Conservation (phyloP, 2,329 filamentous ascomycete species). For the Allantophomopsis lycopodina region DNA sequence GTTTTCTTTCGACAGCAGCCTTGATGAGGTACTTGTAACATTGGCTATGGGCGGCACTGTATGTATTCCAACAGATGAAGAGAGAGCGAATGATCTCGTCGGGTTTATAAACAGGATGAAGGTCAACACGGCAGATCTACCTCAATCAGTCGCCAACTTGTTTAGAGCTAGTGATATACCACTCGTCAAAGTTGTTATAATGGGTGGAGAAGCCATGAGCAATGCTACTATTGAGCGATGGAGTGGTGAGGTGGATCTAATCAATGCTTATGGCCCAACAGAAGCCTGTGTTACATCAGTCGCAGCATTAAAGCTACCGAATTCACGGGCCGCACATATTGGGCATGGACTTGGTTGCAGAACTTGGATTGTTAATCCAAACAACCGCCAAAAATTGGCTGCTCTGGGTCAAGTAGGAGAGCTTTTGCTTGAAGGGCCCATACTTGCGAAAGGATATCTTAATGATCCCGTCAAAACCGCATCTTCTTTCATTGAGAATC, state of each 20-base stretch:
- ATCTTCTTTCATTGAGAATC: constrained; percentile 5
- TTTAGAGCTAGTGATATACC: constrained; percentile 18
- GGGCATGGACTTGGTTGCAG: not conserved
- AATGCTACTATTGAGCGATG: not conserved
- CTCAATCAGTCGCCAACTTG: constrained; percentile 3
- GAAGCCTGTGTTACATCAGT: too few species aligned
- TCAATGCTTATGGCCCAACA: not conserved
- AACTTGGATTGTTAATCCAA: not conserved
- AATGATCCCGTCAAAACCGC: constrained; percentile 1
- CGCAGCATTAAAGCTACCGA: too few species aligned
- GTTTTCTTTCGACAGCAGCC: not conserved
- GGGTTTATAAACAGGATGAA: not conserved
- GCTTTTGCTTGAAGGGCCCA: constrained; percentile 1
- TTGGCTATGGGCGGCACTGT: not conserved
- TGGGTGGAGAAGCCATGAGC: not conserved
- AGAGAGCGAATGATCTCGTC: not conserved
- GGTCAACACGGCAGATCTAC: not conserved
- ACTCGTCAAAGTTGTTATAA: constrained; percentile 1
- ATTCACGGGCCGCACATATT: too few species aligned
- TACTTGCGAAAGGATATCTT: not conserved
- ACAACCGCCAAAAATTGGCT: not conserved
- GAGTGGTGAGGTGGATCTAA: not conserved
- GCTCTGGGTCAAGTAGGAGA: not conserved
- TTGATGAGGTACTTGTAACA: not conserved
- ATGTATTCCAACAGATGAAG: not conserved